Base-by-base conservation (phyloP, 2,329 filamentous ascomycete species). In the Alternaria angustiovoidea region DNA sequence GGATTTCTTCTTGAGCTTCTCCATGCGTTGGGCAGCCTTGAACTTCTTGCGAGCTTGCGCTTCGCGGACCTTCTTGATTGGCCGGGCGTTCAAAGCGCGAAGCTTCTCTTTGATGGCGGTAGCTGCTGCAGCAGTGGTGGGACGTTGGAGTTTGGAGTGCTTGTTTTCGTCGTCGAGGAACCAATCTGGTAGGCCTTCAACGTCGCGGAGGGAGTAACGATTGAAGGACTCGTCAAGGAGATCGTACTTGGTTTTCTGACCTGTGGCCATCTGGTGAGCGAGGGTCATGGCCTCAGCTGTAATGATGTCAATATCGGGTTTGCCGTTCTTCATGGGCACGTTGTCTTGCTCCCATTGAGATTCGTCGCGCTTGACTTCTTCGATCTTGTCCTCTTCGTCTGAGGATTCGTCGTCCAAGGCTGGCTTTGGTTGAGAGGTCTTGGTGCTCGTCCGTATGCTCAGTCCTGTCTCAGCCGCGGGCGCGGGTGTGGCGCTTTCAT, bases 221-320 rank as follows among this genome's bases (percentile, higher is more conserved):
- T 97, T 97, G 86, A 95, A 99, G 41, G 89, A 90, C 63, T 98
- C 94, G 73, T 99, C 96, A 46, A 94, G 82, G 5, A 97, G 82
- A 69, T 97, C 92, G 56, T 90, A 80, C 46, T 87, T 90, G 0
- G 89, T 91, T 78, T 90, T 94, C 75, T 94, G 86, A 44, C 94
- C 94, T 0, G 91, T 93, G 4, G 94, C 95, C 60, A 99, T 89
- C 74, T 93, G 88, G 67, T 98, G 95, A 0, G 95, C 96, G 16
- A 99, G 86, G 0, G 94, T 96, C 95, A 99, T 99, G 65, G 96
- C 95, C 83, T 99, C 95, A 5, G 93, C 95, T n/a, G 95, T 99
- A 74, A 98, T 96, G 73, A 99, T 98, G 77, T 98, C 93, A 80
- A 99, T 96, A 75, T 97, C 94, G 85, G 79, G 76, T 55, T 85